Base-by-base conservation (phyloP, 1,284 basidiomycete genomes). In the Tilletiopsis washingtonensis region DNA sequence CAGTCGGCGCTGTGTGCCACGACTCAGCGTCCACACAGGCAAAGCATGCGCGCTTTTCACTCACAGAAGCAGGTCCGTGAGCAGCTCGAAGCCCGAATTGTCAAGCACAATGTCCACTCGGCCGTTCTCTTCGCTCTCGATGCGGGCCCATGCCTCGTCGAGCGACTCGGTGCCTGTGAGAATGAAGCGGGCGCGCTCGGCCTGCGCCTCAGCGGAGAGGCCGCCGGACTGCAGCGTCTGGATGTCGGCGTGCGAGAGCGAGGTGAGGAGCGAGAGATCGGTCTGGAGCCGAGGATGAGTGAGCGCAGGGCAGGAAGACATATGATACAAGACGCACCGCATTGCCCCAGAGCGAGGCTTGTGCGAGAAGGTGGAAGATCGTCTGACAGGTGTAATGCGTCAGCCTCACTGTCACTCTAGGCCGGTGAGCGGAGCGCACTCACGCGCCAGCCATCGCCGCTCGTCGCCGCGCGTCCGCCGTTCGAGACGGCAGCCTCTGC, bases 11-110 rank as follows among this genome's bases (percentile, higher is more conserved):
- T n/a, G n/a, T n/a, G n/a, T n/a, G n/a, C n/a, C n/a, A n/a, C n/a
- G n/a, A n/a, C n/a, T n/a, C n/a, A n/a, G n/a, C n/a, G n/a, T n/a
- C n/a, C n/a, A n/a, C n/a, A n/a, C n/a, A n/a, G n/a, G n/a, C n/a
- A n/a, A n/a, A n/a, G n/a, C n/a, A n/a, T n/a, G n/a, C n/a, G n/a
- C n/a, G n/a, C n/a, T n/a, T n/a, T n/a, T n/a, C n/a, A n/a, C n/a
- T n/a, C n/a, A n/a, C n/a, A 98, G 84, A 19, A 96, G 83, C 26
- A 97, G 76, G 70, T 97, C 94, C 1, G 91, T 94, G 74, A 88
- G 91, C 14, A 97, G 78, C 85, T 97, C 91, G 59, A 96, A 96
- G 1, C 59, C 61, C 85, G 88, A 83, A 69, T 97, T 97, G 74
- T 97, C 93, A 24, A 98, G 76, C 1, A 97, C 82, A 54, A 97